phyloP scores from a whole-genome alignment of 2,329 filamentous ascomycete species.

The Diplodia scrobiculata region DNA sequence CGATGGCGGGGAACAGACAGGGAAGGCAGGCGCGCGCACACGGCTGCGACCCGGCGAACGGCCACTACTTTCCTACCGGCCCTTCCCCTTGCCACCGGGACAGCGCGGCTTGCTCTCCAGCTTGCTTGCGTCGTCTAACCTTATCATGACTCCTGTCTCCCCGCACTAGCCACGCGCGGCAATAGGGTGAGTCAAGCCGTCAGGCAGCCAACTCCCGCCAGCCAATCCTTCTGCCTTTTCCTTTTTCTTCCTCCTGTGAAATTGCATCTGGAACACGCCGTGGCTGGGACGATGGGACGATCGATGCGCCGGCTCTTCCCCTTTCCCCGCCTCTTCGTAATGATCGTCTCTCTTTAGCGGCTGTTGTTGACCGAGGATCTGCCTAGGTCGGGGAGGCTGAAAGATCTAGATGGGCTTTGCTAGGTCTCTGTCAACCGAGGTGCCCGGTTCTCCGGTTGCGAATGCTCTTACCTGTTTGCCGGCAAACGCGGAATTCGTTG shows the following conservation, averaged over 20 bases:
- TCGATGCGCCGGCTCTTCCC: neutral
- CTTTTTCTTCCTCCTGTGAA: neutral
- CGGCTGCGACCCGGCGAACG: neutral
- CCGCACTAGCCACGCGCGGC: neutral
- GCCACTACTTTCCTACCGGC: neutral
- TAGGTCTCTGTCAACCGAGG: neutral
- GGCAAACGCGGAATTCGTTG: neutral
- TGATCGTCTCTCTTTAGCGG: neutral
- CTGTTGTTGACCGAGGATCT: neutral
- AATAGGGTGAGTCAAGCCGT: neutral
- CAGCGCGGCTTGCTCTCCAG: neutral
- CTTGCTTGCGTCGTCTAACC: neutral
- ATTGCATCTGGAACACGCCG: neutral
- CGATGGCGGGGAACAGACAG: neutral
- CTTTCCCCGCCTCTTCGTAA: neutral
- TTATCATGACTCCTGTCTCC: neutral
- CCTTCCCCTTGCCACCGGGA: neutral
- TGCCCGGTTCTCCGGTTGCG: neutral
- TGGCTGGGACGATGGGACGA: neutral
- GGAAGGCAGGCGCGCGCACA: neutral
- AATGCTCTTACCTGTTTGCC: neutral
- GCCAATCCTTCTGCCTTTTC: neutral
- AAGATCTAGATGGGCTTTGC: neutral
- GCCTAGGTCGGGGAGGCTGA: neutral
- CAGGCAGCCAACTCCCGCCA: neutral